These are phyloP conservation scores for Coemansia sp. DNA, from an alignment of 192 early-diverging fungal species.

Conservation along the genomic window DNA sequence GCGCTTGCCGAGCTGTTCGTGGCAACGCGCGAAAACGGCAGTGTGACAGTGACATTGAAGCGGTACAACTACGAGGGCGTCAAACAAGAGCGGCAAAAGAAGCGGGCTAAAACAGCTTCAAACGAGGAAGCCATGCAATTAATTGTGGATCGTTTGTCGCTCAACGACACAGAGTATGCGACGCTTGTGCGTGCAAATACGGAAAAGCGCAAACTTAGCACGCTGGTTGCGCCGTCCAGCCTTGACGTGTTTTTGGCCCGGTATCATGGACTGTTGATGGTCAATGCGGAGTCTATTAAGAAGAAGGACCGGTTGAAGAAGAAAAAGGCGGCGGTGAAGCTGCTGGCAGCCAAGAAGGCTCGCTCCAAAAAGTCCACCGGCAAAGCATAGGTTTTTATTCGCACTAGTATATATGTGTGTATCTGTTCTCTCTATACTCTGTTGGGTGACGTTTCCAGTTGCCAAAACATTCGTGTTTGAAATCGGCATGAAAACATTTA, in stretches of 20 bases:
- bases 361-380: neutral
- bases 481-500: too few relatives aligned
- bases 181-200: slow-evolving; percentile 40
- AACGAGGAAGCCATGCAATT: slow-evolving; percentile 36
- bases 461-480: too few relatives aligned
- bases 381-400: too few relatives aligned
- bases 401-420: too few relatives aligned
- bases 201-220: slow-evolving; percentile 43
- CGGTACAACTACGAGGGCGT: slow-evolving; percentile 41
- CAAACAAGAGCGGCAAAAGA: slow-evolving; percentile 37
- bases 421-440: too few relatives aligned
- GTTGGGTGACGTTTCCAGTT: too few relatives aligned
- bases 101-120: slow-evolving; percentile 12
- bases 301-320: slow-evolving; percentile 40
- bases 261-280: slow-evolving; percentile 41
- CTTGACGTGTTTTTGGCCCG: slow-evolving; percentile 42
- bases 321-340: slow-evolving; percentile 33
- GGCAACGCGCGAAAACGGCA: slow-evolving; percentile 36
- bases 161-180: slow-evolving; percentile 36
- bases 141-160: slow-evolving; percentile 32
- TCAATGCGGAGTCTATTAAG: slow-evolving; percentile 34
- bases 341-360: slow-evolving; percentile 10
- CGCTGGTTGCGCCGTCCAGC: slow-evolving; percentile 35
- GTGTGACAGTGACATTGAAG: slow-evolving; percentile 34
- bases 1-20: slow-evolving; percentile 34